These are phyloP conservation scores for Fusarium lateritium DNA, from an alignment of 2,329 filamentous ascomycete species.

Conservation along the genomic window DNA sequence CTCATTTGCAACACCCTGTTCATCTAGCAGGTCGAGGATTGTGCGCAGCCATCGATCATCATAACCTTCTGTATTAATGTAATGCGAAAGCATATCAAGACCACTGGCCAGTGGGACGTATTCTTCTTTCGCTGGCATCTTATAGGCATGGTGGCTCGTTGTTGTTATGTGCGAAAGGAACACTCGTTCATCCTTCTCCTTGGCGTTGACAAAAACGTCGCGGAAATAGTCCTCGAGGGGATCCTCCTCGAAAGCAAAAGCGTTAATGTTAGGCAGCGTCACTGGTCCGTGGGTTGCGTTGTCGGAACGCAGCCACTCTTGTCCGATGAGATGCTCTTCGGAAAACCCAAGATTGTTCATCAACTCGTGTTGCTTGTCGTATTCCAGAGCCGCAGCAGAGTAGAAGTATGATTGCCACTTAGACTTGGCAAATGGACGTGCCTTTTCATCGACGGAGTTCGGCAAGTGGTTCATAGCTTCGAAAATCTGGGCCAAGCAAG, in stretches of 20 bases:
- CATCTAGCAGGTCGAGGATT: slow-evolving; percentile 51
- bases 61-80: slow-evolving; percentile 53
- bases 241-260: slow-evolving; percentile 54
- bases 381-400: slow-evolving; percentile 52
- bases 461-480: slow-evolving; percentile 53
- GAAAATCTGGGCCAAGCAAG: slow-evolving; percentile 59
- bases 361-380: slow-evolving; percentile 54
- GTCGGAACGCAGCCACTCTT: slow-evolving; percentile 51
- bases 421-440: slow-evolving; percentile 29
- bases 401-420: slow-evolving; percentile 54
- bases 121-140: slow-evolving; percentile 48
- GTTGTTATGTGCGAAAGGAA: slow-evolving; percentile 55
- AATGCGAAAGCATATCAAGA: slow-evolving; percentile 51
- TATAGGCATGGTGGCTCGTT: slow-evolving; percentile 54
- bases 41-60: slow-evolving; percentile 52
- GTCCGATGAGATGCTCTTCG: slow-evolving; percentile 45
- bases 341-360: slow-evolving; percentile 52
- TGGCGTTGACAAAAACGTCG: slow-evolving; percentile 51
- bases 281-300: slow-evolving; percentile 51
- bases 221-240: slow-evolving; percentile 53
- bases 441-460: neutral
- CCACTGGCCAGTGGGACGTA: slow-evolving; percentile 48
- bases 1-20: slow-evolving; percentile 53
- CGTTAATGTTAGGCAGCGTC: slow-evolving; percentile 52
- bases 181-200: slow-evolving; percentile 51